phyloP scores from a whole-genome alignment of 2,329 filamentous ascomycete genomes.

The Penicillium sp. region DNA sequence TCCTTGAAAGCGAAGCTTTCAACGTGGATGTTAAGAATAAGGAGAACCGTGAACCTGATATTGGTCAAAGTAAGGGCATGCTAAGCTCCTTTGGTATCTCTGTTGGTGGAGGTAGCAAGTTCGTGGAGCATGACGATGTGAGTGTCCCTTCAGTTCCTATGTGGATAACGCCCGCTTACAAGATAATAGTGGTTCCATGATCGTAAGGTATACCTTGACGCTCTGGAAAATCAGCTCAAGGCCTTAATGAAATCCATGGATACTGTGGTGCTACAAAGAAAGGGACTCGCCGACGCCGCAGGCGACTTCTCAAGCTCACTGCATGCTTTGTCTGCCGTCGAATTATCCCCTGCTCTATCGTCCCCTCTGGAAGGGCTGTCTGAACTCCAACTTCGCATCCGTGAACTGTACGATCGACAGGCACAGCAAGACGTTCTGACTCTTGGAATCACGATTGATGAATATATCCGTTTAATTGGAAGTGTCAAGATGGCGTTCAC shows the following conservation, averaged over 20 bases:
- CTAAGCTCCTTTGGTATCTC: conserved; percentile 80
- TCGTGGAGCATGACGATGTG: conserved; percentile 96
- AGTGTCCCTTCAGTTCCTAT: conserved; percentile 37
- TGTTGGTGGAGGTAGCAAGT: conserved; percentile 77
- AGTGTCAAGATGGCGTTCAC: conserved; percentile 91
- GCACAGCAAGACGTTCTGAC: conserved; percentile 96
- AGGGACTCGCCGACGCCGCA: conserved; percentile 89
- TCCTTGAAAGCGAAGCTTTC: conserved; percentile 94
- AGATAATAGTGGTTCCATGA: conserved; percentile 87
- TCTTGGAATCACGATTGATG: conserved; percentile 94
- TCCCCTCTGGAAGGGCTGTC: conserved; percentile 88
- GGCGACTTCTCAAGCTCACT: conserved; percentile 91
- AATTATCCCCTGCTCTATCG: conserved; percentile 85
- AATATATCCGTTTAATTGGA: conserved; percentile 94
- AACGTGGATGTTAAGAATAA: conserved; percentile 98
- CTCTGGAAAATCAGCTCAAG: conserved; percentile 87
- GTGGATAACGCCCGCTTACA: conserved; percentile 22
- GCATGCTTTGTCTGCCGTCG: conserved; percentile 88
- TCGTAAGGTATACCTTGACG: conserved; percentile 90
- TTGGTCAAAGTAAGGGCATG: conserved; percentile 90
- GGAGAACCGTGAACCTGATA: conserved; percentile 82
- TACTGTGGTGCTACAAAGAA: conserved; percentile 85
- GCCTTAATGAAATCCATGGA: conserved; percentile 91
- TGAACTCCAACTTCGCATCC: conserved; percentile 89
- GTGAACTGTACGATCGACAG: conserved; percentile 93